Evolutionary conservation across 179 eudicot species (phyloP).

Genomic region (Camellia oleifera): DNA sequence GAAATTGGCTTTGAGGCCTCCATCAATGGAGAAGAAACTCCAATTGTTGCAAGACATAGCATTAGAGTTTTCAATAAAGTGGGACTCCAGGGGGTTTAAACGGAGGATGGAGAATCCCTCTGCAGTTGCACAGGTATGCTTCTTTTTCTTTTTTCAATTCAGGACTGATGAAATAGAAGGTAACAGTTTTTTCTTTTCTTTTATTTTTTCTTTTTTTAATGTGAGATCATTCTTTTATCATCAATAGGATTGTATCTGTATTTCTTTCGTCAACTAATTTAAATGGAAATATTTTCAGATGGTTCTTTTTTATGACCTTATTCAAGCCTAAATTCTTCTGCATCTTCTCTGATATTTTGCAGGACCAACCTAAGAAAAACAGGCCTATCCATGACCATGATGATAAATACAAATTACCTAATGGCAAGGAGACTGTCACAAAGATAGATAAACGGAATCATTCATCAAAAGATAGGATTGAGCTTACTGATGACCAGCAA

Average conservation of each 20-base stretch:
- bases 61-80: slow-evolving; percentile 64
- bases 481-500: slow-evolving; percentile 22
- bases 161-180: background rate
- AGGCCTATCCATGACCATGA: slow-evolving; percentile 28
- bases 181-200: background rate
- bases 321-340: background rate
- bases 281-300: background rate
- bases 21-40: slow-evolving; percentile 60
- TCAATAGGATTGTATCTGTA: background rate
- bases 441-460: slow-evolving; percentile 28
- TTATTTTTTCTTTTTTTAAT: too few species aligned
- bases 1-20: slow-evolving; percentile 56
- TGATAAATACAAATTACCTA: slow-evolving; percentile 24
- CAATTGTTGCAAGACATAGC: slow-evolving; percentile 79
- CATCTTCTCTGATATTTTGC: slow-evolving; percentile 21
- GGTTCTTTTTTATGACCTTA: slow-evolving; percentile 3
- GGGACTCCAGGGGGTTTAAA: slow-evolving; percentile 75
- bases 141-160: background rate
- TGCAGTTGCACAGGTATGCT: slow-evolving; percentile 48
- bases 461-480: slow-evolving; percentile 28
- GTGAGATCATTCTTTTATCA: background rate
- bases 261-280: background rate
- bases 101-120: slow-evolving; percentile 63
- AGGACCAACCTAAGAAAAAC: slow-evolving; percentile 39
- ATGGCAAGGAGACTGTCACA: slow-evolving; percentile 27